A percentile compares a stretch with the other conserved stretches of the same genome.
These are phyloP conservation scores for Rhizoctonia solani DNA, from an alignment of 1,284 basidiomycete species.

Conservation along the genomic window DNA sequence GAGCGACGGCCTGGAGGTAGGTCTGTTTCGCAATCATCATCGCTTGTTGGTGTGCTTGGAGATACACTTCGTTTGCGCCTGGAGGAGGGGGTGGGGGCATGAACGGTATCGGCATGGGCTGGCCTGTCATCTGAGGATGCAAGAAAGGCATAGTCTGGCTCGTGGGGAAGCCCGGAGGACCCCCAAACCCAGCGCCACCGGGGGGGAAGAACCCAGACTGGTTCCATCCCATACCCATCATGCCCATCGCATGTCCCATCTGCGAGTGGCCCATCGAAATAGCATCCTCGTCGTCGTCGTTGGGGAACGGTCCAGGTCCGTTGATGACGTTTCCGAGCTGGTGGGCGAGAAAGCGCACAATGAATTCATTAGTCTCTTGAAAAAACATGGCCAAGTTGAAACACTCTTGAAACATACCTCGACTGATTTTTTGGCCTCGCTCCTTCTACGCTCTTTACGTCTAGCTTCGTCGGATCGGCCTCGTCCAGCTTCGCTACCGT, in stretches of 20 bases:
- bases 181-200: conserved; percentile 19
- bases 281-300: conserved; percentile 51
- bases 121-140: not conserved
- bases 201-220: conserved; percentile 20
- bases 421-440: conserved; percentile 75
- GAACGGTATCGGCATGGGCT: not conserved
- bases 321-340: conserved; percentile 81
- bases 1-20: conserved; percentile 81
- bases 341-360: not conserved
- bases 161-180: not conserved
- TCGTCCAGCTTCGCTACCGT: conserved; percentile 67
- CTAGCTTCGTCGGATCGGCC: conserved; percentile 42
- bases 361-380: not conserved
- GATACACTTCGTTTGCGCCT: conserved; percentile 52
- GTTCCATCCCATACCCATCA: conserved; percentile 27
- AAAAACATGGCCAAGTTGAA: conserved; percentile 5
- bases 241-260: conserved; percentile 15
- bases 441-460: conserved; percentile 64
- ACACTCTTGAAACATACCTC: conserved; percentile 60
- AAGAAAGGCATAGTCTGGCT: conserved; percentile 1
- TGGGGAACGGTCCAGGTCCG: conserved; percentile 62
- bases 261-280: not conserved
- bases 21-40: conserved; percentile 82
- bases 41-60: conserved; percentile 77
- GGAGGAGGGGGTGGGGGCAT: conserved; percentile 43